Conservation (phyloP, 2,329 filamentous ascomycete genomes). For the Pestalotiopsis sp. region DNA sequence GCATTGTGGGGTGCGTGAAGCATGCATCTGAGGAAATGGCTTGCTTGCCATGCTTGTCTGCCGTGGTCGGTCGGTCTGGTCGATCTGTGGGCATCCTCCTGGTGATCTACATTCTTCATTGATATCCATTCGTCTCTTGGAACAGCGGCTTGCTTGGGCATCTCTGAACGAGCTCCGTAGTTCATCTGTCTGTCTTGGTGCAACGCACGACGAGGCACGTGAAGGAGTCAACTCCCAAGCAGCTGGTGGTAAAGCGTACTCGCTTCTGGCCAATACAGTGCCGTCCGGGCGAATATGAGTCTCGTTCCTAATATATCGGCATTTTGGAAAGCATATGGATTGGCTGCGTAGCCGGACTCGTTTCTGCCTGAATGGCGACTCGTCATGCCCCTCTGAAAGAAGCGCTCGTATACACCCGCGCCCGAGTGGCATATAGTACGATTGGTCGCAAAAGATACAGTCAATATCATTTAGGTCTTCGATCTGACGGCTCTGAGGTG, state of each 20-base stretch:
- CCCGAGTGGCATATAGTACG: neutral
- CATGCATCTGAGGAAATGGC: conserved; percentile 13
- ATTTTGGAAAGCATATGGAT: neutral
- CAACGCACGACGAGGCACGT: neutral
- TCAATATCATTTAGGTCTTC: neutral
- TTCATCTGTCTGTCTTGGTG: neutral
- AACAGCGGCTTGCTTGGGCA: neutral
- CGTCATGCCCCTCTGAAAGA: neutral
- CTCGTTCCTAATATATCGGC: neutral
- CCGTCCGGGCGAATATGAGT: neutral
- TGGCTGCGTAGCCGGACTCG: neutral
- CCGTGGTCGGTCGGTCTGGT: conserved; percentile 16
- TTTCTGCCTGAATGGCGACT: neutral
- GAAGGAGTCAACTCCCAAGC: neutral
- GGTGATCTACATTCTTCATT: neutral
- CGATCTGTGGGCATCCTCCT: neutral
- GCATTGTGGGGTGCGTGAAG: conserved; percentile 28
- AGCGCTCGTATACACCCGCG: neutral
- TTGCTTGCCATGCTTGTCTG: conserved; percentile 1
- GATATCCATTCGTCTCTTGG: neutral
- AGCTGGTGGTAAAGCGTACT: neutral
- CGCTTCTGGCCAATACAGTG: neutral
- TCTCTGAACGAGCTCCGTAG: neutral
- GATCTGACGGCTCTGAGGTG: neutral
- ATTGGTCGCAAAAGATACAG: neutral